Percentiles rank a stretch among this genome's conserved stretches.
These are phyloP conservation scores for Malassezia nana DNA, from an alignment of 1,284 basidiomycete genomes.

Conservation along the genomic window DNA sequence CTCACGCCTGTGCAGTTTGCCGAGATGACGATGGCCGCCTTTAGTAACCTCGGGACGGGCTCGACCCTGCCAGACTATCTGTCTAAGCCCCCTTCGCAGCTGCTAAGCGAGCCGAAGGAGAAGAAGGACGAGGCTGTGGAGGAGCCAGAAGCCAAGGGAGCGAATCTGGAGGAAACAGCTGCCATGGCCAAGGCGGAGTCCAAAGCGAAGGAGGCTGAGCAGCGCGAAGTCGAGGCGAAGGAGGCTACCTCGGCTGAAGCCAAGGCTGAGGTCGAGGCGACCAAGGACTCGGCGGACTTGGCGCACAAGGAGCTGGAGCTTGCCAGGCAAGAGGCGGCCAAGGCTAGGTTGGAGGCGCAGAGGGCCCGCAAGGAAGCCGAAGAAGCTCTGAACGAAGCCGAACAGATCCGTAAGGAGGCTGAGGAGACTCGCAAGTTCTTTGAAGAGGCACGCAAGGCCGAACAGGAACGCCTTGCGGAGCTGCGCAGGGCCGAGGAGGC, in stretches of 20 bases:
- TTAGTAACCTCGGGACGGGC: not conserved
- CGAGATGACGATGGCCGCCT: constrained; percentile 5
- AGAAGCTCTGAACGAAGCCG: not conserved
- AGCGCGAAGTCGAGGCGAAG: not conserved
- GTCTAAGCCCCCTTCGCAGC: not conserved
- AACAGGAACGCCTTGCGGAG: not conserved
- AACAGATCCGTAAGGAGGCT: not conserved
- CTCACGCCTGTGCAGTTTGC: constrained; percentile 5
- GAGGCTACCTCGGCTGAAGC: not conserved
- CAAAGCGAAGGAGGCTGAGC: not conserved
- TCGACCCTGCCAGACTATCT: constrained; percentile 10
- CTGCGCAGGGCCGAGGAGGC: not conserved
- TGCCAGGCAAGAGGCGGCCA: not conserved
- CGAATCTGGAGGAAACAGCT: not conserved
- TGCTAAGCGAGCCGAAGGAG: not conserved
- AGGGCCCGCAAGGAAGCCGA: constrained; percentile 5
- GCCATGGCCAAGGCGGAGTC: not conserved
- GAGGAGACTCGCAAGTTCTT: not conserved
- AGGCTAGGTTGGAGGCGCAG: constrained; percentile 4
- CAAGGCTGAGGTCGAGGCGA: not conserved
- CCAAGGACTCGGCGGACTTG: not conserved
- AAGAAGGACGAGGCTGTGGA: not conserved
- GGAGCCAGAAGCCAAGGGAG: not conserved
- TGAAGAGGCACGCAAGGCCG: constrained; percentile 1
- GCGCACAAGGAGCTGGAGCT: constrained; percentile 2